Evolutionary conservation across 768 basidiomycete species (phyloP), one percentile per base, ranked within the genome.

Genomic region (Pilatotrama ljubarskyi): DNA sequence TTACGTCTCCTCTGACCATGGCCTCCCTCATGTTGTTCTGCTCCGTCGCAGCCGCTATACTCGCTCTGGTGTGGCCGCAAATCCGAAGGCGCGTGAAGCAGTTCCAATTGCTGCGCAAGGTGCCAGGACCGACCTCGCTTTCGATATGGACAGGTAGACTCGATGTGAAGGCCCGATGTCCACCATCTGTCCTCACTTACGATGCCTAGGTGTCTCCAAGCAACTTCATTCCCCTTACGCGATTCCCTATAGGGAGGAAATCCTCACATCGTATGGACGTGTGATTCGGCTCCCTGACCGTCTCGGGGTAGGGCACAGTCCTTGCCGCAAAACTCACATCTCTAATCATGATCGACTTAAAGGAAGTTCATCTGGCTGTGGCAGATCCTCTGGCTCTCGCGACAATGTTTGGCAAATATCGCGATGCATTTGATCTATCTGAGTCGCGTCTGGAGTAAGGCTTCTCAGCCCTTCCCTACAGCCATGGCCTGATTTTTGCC

Each of bases 251-350:
- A 20, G 57, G 4, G 41, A 50, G 17, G 26, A 36, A 10, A 32
- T 58, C 2, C 41, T 58, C 22, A 58, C 57, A 5, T 22, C 40
- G 29, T 58, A 51, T 15, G 57, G 57, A 15, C 57, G 40, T 18
- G 57, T 51, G n/a, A 29, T 58, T 32, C 42, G 25, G 29, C 50
- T 58, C n/a, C 49, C 49, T 1, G 37, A 25, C n/a, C 38, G 42
- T 14, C n/a, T 58, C 14, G 57, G 57, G 11, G 57, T 58, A 51
- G 11, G 42, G 10, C 42, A 18, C 18, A 9, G 42, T 18, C n/a
- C 5, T 11, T 5, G n/a, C 4, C 10, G 20, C 14, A 24, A 13
- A 37, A 14, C 17, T 24, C 5, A 43, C 20, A 5, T 18, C 20
- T 15, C 42, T 20, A 18, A 43, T 20, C 22, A 22, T 18, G 5